Evolutionary conservation across 2,329 filamentous ascomycete genomes (phyloP).

Genomic region (Trichoderma simmonsii): DNA sequence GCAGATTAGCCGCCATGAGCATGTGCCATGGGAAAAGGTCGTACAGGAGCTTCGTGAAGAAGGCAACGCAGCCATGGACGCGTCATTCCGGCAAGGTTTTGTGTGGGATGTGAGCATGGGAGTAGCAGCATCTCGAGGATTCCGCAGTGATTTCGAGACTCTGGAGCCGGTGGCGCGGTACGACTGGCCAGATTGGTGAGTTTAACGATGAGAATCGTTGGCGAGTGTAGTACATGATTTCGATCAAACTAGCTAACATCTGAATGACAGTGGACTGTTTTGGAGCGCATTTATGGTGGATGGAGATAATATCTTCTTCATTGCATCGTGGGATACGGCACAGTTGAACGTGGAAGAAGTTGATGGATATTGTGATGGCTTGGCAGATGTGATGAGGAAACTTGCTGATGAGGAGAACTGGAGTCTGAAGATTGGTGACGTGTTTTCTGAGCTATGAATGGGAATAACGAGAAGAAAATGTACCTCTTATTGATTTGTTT

Average conservation of each 20-base stretch:
- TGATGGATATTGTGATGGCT: constrained; percentile 29
- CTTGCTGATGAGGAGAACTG: constrained; percentile 29
- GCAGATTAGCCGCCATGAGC: constrained; percentile 28
- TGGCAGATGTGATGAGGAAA: constrained; percentile 32
- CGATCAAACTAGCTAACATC: not conserved
- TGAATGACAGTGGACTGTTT: constrained; percentile 32
- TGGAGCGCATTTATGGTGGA: constrained; percentile 40
- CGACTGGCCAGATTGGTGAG: constrained; percentile 40
- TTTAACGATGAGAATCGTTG: not conserved
- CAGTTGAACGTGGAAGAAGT: constrained; percentile 36
- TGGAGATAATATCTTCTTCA: constrained; percentile 32
- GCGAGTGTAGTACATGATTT: not conserved
- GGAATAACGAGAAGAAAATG: not conserved
- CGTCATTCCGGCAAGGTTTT: constrained; percentile 37
- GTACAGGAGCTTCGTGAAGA: constrained; percentile 34
- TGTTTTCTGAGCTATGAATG: constrained; percentile 22
- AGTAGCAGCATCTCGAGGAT: constrained; percentile 22
- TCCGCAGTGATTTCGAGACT: constrained; percentile 22
- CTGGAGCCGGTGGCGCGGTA: constrained; percentile 33
- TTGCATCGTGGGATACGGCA: constrained; percentile 41
- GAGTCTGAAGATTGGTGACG: constrained; percentile 28
- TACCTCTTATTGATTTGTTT: not conserved
- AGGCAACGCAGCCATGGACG: constrained; percentile 30
- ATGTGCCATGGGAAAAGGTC: constrained; percentile 36
- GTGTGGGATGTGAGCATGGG: constrained; percentile 39